phyloP scores from a whole-genome alignment of 208 protist species.

The Phytomonas francai region DNA sequence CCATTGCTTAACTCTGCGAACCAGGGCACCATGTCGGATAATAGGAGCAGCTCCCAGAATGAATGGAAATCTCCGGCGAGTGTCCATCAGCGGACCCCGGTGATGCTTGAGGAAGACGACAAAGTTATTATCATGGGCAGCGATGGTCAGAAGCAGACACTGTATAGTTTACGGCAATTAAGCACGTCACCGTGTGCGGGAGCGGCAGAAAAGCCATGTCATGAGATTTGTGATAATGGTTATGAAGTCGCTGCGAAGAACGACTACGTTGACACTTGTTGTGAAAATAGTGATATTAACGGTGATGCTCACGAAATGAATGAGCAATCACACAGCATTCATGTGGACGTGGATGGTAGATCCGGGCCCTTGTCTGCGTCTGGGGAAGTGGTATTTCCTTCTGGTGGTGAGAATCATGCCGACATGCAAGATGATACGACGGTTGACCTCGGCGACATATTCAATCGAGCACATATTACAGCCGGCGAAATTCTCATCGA shows the following conservation, averaged over 20 bases:
- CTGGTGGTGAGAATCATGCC: not conserved
- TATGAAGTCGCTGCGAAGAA: not conserved
- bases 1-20: not conserved
- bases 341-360: not conserved
- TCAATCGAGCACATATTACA: not conserved
- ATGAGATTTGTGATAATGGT: not conserved
- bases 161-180: not conserved
- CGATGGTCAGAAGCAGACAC: constrained; percentile 3
- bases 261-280: constrained; percentile 3
- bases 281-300: not conserved
- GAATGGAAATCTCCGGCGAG: constrained; percentile 42
- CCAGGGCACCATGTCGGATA: not conserved
- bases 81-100: constrained; percentile 73
- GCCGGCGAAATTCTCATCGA: not conserved
- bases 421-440: not conserved
- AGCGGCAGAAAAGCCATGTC: not conserved
- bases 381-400: not conserved
- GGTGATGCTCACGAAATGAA: not conserved
- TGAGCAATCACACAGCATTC: not conserved
- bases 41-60: constrained; percentile 1
- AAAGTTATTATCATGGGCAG: constrained; percentile 13
- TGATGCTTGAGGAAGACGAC: constrained; percentile 65
- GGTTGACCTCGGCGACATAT: not conserved
- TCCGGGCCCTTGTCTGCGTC: not conserved
- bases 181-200: not conserved